Evolutionary conservation across 225 moss, liverwort and hornwort genomes (phyloP).

Genomic region (Sphagnum contortum): DNA sequence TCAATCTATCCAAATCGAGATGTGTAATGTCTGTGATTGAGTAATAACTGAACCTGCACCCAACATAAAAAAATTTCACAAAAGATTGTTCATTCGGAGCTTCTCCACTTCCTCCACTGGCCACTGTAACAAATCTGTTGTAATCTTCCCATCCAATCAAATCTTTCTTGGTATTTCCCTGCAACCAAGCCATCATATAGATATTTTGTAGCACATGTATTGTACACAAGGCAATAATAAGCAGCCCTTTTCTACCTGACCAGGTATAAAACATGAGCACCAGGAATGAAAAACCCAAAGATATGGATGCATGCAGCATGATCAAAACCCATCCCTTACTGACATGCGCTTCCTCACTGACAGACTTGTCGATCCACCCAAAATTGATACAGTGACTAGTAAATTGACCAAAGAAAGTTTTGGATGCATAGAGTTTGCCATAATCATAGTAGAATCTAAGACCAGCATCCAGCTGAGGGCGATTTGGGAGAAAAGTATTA

Average conservation of each 20-base stretch:
- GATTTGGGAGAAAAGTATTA: constrained; percentile 48
- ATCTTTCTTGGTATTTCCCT: constrained; percentile 42
- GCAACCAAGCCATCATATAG: constrained; percentile 2
- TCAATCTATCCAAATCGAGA: too few species aligned
- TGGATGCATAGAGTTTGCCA: constrained; percentile 89
- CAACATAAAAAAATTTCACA: constrained; percentile 18
- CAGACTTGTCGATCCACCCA: constrained; percentile 87
- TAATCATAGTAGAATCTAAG: constrained; percentile 38
- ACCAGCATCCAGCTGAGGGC: constrained; percentile 40
- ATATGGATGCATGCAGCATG: constrained; percentile 24
- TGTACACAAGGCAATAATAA: neutral
- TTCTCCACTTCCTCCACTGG: too few species aligned
- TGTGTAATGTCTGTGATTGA: too few species aligned
- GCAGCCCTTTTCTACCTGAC: neutral
- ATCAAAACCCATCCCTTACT: constrained; percentile 78
- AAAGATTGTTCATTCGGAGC: constrained; percentile 17
- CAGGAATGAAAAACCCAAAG: neutral
- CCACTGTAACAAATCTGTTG: too few species aligned
- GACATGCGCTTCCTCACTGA: constrained; percentile 24
- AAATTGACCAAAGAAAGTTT: constrained; percentile 59
- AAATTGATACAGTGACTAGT: constrained; percentile 47
- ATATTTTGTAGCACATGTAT: neutral
- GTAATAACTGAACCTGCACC: constrained; percentile 13
- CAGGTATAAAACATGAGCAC: neutral
- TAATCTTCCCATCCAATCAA: constrained; percentile 29